These are phyloP conservation scores for Fusarium tupiense DNA, from an alignment of 2,329 filamentous ascomycete species.

Conservation along the genomic window DNA sequence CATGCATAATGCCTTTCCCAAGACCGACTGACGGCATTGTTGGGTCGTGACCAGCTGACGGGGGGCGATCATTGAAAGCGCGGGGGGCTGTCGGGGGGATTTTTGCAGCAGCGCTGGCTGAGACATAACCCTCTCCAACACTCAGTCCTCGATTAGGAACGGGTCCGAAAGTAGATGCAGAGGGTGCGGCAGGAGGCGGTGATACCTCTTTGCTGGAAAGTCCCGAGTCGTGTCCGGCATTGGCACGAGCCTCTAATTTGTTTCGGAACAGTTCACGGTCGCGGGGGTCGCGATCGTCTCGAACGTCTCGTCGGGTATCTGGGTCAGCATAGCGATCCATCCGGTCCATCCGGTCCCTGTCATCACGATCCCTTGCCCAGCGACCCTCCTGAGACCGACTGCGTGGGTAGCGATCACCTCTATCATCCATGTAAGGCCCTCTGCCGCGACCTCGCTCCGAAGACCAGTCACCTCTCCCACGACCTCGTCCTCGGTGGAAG, in stretches of 20 bases:
- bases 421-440: slow-evolving; percentile 66
- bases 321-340: slow-evolving; percentile 54
- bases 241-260: slow-evolving; percentile 60
- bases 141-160: slow-evolving; percentile 58
- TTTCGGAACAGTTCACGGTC: slow-evolving; percentile 59
- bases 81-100: slow-evolving; percentile 64
- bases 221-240: slow-evolving; percentile 59
- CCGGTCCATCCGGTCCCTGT: slow-evolving; percentile 60
- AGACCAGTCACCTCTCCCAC: slow-evolving; percentile 56
- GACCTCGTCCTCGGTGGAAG: slow-evolving; percentile 63
- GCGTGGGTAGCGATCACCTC: slow-evolving; percentile 69
- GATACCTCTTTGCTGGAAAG: slow-evolving; percentile 62
- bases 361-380: slow-evolving; percentile 65
- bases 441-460: slow-evolving; percentile 64
- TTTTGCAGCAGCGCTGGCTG: slow-evolving; percentile 53
- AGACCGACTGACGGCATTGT: slow-evolving; percentile 52
- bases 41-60: slow-evolving; percentile 54
- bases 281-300: slow-evolving; percentile 59
- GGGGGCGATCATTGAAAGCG: slow-evolving; percentile 61
- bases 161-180: slow-evolving; percentile 67
- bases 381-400: slow-evolving; percentile 74
- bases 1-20: slow-evolving; percentile 53
- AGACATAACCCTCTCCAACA: slow-evolving; percentile 44
- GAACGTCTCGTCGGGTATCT: slow-evolving; percentile 55
- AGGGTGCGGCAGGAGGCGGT: slow-evolving; percentile 66